Evolutionary conservation across 306 rosid genomes (phyloP).

Genomic region (Pachyrhizus erosus): DNA sequence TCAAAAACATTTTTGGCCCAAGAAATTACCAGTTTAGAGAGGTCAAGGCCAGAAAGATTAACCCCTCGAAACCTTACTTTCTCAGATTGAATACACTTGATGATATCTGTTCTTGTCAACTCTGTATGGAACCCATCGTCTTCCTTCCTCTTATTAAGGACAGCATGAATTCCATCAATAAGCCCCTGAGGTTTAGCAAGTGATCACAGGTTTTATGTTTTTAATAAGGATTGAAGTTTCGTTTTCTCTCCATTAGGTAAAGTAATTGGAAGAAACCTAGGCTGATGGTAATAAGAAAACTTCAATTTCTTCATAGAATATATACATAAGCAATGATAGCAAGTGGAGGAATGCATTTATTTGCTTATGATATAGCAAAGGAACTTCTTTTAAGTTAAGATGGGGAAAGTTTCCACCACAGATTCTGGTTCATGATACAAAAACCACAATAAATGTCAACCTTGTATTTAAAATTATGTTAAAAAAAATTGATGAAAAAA

Average conservation of each 20-base stretch:
- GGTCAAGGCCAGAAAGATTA: slow-evolving; percentile 95
- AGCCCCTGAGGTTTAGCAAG: slow-evolving; percentile 69
- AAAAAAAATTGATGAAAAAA: not conserved
- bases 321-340: not conserved
- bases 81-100: slow-evolving; percentile 91
- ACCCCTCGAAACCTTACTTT: slow-evolving; percentile 91
- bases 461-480: not conserved
- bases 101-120: slow-evolving; percentile 83
- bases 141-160: slow-evolving; percentile 63
- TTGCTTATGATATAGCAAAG: slow-evolving; percentile 1
- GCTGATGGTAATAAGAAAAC: not conserved
- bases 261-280: slow-evolving; percentile 24
- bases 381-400: slow-evolving; percentile 17
- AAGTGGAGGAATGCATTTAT: slow-evolving; percentile 19
- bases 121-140: slow-evolving; percentile 73
- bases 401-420: not conserved
- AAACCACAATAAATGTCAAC: slow-evolving; percentile 3
- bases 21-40: slow-evolving; percentile 82
- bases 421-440: slow-evolving; percentile 9
- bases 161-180: slow-evolving; percentile 67
- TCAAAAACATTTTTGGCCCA: slow-evolving; percentile 4
- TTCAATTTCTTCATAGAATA: not conserved
- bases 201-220: slow-evolving; percentile 22
- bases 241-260: slow-evolving; percentile 29
- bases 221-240: slow-evolving; percentile 22